Conservation (phyloP, 2,329 filamentous ascomycete genomes). For the Claviceps paspali region DNA sequence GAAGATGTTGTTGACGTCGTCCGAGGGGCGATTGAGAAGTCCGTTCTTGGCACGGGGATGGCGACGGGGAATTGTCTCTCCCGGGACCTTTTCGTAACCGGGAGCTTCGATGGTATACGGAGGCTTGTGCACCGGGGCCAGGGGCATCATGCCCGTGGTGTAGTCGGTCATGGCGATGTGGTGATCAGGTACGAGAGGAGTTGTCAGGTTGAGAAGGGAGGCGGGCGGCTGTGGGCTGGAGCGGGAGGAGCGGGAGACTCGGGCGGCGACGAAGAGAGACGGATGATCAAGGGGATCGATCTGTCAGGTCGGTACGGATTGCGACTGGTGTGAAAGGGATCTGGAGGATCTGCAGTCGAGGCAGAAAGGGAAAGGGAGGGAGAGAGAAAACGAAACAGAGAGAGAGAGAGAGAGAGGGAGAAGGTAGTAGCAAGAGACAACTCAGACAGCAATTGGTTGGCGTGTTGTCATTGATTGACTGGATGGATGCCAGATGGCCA, state of each 20-base stretch:
- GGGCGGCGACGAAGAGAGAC: neutral
- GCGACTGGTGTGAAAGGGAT: too few relatives aligned
- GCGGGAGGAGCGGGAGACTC: neutral
- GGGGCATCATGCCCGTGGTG: conserved; percentile 30
- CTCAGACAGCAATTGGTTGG: too few relatives aligned
- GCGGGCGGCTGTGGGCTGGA: too few relatives aligned
- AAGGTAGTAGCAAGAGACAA: too few relatives aligned
- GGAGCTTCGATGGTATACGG: conserved; percentile 63
- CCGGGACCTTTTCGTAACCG: conserved; percentile 51
- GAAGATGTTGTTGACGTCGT: conserved; percentile 61
- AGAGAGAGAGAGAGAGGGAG: too few relatives aligned
- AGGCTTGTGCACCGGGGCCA: conserved; percentile 48
- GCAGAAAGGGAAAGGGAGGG: too few relatives aligned
- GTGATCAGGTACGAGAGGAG: neutral
- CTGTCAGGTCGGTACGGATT: too few relatives aligned
- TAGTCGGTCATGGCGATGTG: conserved; percentile 14
- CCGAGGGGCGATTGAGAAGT: conserved; percentile 48
- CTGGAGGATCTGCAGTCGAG: too few relatives aligned
- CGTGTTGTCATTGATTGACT: too few relatives aligned
- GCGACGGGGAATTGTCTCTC: conserved; percentile 73
- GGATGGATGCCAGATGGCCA: neutral
- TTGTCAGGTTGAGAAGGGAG: neutral
- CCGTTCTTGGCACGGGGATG: conserved; percentile 56
- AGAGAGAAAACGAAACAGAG: too few relatives aligned
- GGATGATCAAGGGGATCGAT: neutral